phyloP scores from a whole-genome alignment of 2,329 filamentous ascomycete species.

The Calonectria ilicicola region DNA sequence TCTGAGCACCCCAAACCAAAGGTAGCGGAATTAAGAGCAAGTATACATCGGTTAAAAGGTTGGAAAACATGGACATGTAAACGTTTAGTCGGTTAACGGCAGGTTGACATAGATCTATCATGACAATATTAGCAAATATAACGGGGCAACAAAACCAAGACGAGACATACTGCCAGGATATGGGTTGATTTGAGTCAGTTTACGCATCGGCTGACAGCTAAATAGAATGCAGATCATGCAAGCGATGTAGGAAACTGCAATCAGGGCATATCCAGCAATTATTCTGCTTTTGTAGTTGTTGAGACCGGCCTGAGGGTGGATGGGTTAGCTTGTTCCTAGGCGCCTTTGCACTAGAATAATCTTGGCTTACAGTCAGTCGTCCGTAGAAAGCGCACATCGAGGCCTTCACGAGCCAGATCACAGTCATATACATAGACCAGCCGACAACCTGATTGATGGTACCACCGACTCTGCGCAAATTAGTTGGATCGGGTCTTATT shows the following conservation, averaged over 20 bases:
- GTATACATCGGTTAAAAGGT: neutral
- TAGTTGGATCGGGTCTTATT: neutral
- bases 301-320: neutral
- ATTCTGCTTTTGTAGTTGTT: neutral
- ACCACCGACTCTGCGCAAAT: constrained; percentile 9
- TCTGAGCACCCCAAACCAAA: neutral
- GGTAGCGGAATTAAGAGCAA: neutral
- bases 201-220: constrained; percentile 2
- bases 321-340: neutral
- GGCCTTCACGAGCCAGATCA: constrained; percentile 13
- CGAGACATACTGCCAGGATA: constrained; percentile 10
- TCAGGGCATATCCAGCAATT: neutral
- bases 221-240: neutral
- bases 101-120: constrained; percentile 10
- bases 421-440: constrained; percentile 10
- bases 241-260: neutral
- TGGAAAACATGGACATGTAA: neutral
- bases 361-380: neutral
- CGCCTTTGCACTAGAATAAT: neutral
- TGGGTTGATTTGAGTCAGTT: constrained; percentile 13
- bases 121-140: neutral
- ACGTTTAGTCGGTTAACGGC: neutral
- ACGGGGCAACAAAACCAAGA: neutral
- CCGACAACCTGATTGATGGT: constrained; percentile 4
- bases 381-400: constrained; percentile 15